Base-by-base conservation (phyloP, 192 early-diverging fungal species). In the Backusella westeae region DNA sequence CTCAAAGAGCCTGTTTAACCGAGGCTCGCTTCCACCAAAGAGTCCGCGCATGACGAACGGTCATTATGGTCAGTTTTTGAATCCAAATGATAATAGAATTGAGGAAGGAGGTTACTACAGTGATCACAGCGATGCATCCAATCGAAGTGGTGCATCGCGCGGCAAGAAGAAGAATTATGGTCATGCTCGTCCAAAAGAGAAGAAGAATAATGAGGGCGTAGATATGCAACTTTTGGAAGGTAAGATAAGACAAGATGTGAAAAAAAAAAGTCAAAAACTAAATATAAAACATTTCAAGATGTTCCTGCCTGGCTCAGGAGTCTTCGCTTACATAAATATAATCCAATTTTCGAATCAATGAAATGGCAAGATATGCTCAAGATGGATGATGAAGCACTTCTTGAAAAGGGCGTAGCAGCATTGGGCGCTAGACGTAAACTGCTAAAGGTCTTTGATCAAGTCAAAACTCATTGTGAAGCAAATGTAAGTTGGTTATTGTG, bases 321-420 rank as follows among this genome's bases (percentile, higher is more conserved):
- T 67, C 87, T 98, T 44, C 92, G 97, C 34, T 87, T 99, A 77
- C 97, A 99, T 88, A 99, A 99, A 86, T 99, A 99, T 86, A 95
- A 93, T 21, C 78, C 89, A 19, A 90, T 95, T 39, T 97, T 99
- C 88, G 93, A 96, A 36, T 86, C 85, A 9, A 92, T 95, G 90
- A 85, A 92, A 71, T 99, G 96, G 96, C 89, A 91, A 67, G 91
- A 95, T 41, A 94, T 99, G 76, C 91, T 99, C 63, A 90, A 91
- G 68, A 78, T 99, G 76, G 87, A 85, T 38, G 97, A 99, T 74
- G 90, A 94, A 38, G 89, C 91, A 17, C 86, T 99, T 77, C 89
- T 88, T 67, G 89, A 85, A 46, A 91, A 92, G 76, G 97, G 97
- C 19, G 96, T 99, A 9, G 83, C 93, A 4, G 96, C 97, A 59